phyloP scores from a whole-genome alignment of 2,329 filamentous ascomycete species.

The Penicillium sp. region DNA sequence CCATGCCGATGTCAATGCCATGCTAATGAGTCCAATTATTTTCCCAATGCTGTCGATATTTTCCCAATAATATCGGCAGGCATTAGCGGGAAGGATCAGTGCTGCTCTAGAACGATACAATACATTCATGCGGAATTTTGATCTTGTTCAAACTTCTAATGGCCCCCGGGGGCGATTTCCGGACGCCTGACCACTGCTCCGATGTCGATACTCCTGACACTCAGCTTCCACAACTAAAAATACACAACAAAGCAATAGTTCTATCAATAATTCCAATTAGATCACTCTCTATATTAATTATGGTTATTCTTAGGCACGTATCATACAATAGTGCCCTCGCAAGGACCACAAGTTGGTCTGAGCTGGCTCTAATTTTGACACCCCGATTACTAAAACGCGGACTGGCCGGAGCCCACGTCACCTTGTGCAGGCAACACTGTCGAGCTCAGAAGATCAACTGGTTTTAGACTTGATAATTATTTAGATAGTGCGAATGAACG shows the following conservation, averaged over 20 bases:
- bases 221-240: not conserved
- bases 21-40: not conserved
- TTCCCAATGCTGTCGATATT: not conserved
- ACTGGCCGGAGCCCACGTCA: not conserved
- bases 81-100: not conserved
- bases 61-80: not conserved
- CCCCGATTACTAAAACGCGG: not conserved
- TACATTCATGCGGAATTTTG: not conserved
- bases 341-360: not conserved
- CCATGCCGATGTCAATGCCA: not conserved
- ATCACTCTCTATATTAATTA: not conserved
- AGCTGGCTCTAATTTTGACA: slow-evolving; percentile 1
- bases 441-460: not conserved
- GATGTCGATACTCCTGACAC: too few relatives aligned
- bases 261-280: not conserved
- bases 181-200: not conserved
- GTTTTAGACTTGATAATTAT: not conserved
- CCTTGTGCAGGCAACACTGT: not conserved
- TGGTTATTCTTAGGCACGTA: not conserved
- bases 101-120: not conserved
- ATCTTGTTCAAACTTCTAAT: not conserved
- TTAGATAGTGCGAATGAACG: not conserved
- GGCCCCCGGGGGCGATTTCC: not conserved
- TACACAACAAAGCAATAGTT: not conserved
- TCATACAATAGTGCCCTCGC: slow-evolving; percentile 2